Evolutionary conservation across 2,329 filamentous ascomycete species (phyloP).

Genomic region (Botrytis porri): DNA sequence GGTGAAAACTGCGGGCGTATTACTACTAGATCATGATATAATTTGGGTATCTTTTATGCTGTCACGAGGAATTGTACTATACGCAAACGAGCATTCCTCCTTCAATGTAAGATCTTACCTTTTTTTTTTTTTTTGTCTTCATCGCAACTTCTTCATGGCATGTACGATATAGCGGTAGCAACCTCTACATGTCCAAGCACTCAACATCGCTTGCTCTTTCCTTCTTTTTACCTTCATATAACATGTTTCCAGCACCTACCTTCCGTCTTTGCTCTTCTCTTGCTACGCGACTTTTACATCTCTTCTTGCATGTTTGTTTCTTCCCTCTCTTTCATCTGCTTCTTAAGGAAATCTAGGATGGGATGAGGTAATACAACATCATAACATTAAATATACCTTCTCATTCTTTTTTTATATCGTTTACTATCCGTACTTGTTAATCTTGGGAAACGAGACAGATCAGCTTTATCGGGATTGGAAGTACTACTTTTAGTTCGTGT

Average conservation of each 20-base stretch:
- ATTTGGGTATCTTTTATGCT: background rate
- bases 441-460: too few relatives aligned
- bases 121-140: background rate
- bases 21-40: background rate
- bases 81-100: background rate
- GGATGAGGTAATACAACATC: background rate
- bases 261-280: background rate
- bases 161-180: background rate
- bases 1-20: background rate
- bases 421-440: background rate
- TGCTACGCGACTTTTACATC: background rate
- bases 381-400: background rate
- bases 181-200: background rate
- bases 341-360: background rate
- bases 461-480: too few relatives aligned
- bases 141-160: background rate
- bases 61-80: background rate
- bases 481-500: too few relatives aligned
- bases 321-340: background rate
- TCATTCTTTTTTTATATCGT: background rate
- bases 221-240: background rate
- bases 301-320: background rate
- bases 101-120: too few relatives aligned
- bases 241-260: background rate
- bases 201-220: background rate